These are phyloP conservation scores for Phellopilus nigrolimitatus DNA, from an alignment of 1,284 basidiomycete species.

Conservation along the genomic window DNA sequence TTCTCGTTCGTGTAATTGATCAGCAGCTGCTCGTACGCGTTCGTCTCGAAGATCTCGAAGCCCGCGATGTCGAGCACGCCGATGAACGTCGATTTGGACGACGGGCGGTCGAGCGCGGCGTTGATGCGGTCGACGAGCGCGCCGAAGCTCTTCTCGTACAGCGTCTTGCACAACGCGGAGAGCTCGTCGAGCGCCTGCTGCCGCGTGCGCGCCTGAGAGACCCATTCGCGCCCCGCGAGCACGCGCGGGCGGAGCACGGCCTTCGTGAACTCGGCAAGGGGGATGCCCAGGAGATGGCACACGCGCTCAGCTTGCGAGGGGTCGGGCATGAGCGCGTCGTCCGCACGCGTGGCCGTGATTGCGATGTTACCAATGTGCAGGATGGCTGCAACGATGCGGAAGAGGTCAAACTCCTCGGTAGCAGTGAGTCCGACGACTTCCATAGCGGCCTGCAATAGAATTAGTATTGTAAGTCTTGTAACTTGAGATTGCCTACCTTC, in stretches of 20 bases:
- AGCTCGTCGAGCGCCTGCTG: slow-evolving; percentile 95
- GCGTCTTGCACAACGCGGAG: slow-evolving; percentile 87
- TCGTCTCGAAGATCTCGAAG: slow-evolving; percentile 92
- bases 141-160: slow-evolving; percentile 97
- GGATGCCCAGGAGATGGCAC: slow-evolving; percentile 92
- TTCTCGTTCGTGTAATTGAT: slow-evolving; percentile 99
- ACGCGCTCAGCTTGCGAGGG: slow-evolving; percentile 84
- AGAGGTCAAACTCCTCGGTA: slow-evolving; percentile 87
- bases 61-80: slow-evolving; percentile 99
- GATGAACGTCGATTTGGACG: slow-evolving; percentile 92
- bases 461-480: slow-evolving; percentile 4
- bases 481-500: slow-evolving; percentile 45
- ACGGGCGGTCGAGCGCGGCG: slow-evolving; percentile 87
- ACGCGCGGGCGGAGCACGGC: slow-evolving; percentile 87
- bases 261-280: slow-evolving; percentile 83
- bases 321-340: slow-evolving; percentile 85
- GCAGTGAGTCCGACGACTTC: slow-evolving; percentile 84
- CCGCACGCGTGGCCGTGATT: slow-evolving; percentile 77
- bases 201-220: slow-evolving; percentile 87
- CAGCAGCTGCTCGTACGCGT: slow-evolving; percentile 95
- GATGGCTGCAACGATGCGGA: slow-evolving; percentile 91
- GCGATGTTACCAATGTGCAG: slow-evolving; percentile 94
- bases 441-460: slow-evolving; percentile 56
- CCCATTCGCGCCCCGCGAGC: slow-evolving; percentile 96
- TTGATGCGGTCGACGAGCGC: slow-evolving; percentile 95